Evolutionary conservation across 371 early-diverging fungal genomes (phyloP), one percentile per base, ranked within the genome.

Genomic region (Rhizopus arrhizus): DNA sequence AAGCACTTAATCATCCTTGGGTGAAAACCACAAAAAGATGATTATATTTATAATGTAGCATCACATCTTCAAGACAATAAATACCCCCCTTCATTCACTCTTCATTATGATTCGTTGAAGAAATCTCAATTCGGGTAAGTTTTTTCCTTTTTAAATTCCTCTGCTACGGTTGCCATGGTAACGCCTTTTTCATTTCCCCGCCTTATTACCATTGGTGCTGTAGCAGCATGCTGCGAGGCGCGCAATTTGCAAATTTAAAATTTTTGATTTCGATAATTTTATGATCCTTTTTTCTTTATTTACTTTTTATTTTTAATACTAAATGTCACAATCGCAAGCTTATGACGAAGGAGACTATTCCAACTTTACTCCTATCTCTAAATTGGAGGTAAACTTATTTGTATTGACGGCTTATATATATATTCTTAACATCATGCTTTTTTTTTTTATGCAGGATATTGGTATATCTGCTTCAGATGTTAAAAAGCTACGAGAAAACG

Each of bases 401-500:
- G 4, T 38, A 54, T 34, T 13, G 11, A 3, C n/a, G n/a, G 12
- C 34, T 15, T 6, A 13, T 22, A 15, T 22, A 0, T 22, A 16
- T 46, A 22, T 16, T n/a, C 33, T 43, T 29, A 22, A 16, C 22
- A 22, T 22, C 22, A 22, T 22, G 22, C 22, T 12, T 50, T 12
- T 46, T 10, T 3, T 31, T 47, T n/a, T n/a, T 22, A 15, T 22
- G n/a, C 68, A 94, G 90, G 86, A 92, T 70, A 82, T 74, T 54
- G 98, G 98, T 2, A 89, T 98, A 50, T 80, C 88, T 60, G 78
- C 89, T 4, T 77, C 89, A 9, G 98, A 98, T 61, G 82, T 95
- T 54, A 86, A 89, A 64, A 96, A 95, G 73, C 83, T 98, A 9
- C 81, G 82, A 32, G 98, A 97, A 16, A 96, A 92, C 9, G 99